Evolutionary conservation across 1,284 basidiomycete genomes (phyloP), one percentile per base, ranked within the genome.

Genomic region (Cryptococcus sp.): DNA sequence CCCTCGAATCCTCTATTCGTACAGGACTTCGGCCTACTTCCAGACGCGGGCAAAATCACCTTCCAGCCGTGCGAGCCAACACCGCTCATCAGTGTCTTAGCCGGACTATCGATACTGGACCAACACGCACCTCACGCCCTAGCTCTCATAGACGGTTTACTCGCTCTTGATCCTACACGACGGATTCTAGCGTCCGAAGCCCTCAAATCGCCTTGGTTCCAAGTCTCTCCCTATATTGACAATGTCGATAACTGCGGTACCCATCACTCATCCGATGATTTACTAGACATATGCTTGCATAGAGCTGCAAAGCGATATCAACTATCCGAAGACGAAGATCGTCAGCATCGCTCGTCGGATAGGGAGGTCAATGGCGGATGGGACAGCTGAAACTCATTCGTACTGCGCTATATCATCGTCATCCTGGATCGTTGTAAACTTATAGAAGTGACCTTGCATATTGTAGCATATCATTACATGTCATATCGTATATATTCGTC

Each of bases 31-130:
- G 13, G 37, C 4, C 3, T 20, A 16, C 59, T 72, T 1, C 70
- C 75, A 0, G 73, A 75, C 54, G 69, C 71, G 1, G 50, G 46
- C 49, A 76, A 74, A 54, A 63, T 75, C n/a, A 37, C 47, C 1
- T 77, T 75, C 48, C 66, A 66, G 8, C 20, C 48, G n/a, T 54
- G 49, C 17, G n/a, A 47, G 0, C 39, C 66, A 3, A 52, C 25
- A 4, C 39, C 13, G 10, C 54, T 72, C 1, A 8, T 6, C 11
- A 2, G 13, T 7, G 5, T 34, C 8, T 34, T 34, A 13, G 29
- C 8, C 8, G 29, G 8, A 34, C 8, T 34, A 34, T 10, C 29
- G 29, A 34, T 44, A 17, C 46, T 25, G 34, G 41, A 41, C 47
- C 6, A 2, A 3, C 43, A 16, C 20, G n/a, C 20, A 22, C 44